Conservation (phyloP, 257 asterid genomes). For the Capsicum pubescens region DNA sequence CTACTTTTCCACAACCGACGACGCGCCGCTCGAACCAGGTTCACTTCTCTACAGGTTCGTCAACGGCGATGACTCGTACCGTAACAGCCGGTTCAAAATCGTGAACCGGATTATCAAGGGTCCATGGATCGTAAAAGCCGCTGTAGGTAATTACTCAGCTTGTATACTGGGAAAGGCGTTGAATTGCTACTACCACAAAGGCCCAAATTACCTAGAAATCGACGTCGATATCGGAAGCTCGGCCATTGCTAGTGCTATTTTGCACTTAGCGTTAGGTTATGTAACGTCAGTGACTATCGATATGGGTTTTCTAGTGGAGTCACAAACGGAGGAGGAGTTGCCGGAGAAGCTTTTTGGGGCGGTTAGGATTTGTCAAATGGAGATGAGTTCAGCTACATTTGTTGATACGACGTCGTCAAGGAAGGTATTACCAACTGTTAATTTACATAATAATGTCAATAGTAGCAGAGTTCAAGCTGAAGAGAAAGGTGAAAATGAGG, state of each 20-base stretch:
- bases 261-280: constrained; percentile 82
- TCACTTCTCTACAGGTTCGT: constrained; percentile 70
- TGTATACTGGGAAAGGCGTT: constrained; percentile 86
- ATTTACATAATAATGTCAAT: constrained; percentile 22
- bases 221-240: constrained; percentile 96
- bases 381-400: constrained; percentile 76
- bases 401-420: constrained; percentile 59
- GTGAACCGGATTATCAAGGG: constrained; percentile 89
- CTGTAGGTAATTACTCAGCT: constrained; percentile 91
- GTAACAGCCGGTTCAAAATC: constrained; percentile 81
- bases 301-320: constrained; percentile 93
- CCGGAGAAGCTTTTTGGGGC: constrained; percentile 90
- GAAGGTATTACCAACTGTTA: constrained; percentile 51
- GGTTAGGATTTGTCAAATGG: constrained; percentile 90
- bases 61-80: constrained; percentile 71
- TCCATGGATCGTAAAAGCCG: constrained; percentile 90
- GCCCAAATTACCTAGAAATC: constrained; percentile 79
- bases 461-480: constrained; percentile 37
- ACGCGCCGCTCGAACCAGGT: constrained; percentile 59
- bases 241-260: constrained; percentile 82
- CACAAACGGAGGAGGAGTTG: constrained; percentile 77
- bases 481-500: constrained; percentile 27
- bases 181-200: constrained; percentile 68
- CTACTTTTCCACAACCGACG: constrained; percentile 68
- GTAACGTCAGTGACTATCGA: constrained; percentile 87